phyloP scores from a whole-genome alignment of 192 early-diverging fungal genomes.

The Coemansia sp. region DNA sequence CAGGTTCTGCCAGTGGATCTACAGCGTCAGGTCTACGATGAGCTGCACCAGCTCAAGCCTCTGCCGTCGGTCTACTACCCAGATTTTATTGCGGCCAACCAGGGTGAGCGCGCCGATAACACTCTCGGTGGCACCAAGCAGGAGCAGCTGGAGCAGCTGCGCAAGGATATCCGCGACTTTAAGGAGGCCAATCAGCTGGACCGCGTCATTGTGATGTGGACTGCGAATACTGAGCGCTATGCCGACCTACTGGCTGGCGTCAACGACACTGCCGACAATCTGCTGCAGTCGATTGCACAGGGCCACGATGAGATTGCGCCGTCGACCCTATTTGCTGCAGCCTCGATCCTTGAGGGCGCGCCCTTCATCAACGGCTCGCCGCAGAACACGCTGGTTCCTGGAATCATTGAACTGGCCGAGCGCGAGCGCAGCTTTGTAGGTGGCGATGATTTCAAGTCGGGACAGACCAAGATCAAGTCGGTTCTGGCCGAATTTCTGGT shows the following conservation, averaged over 20 bases:
- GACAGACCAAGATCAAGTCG: constrained; percentile 99
- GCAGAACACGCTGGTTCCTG: constrained; percentile 99
- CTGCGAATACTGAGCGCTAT: constrained; percentile 97
- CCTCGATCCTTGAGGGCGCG: constrained; percentile 90
- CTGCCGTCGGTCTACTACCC: constrained; percentile 98
- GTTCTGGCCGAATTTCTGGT: constrained; percentile 98
- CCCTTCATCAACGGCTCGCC: constrained; percentile 99
- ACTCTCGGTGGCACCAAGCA: constrained; percentile 84
- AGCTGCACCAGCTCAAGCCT: constrained; percentile 80
- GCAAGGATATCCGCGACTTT: constrained; percentile 94
- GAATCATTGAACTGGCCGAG: constrained; percentile 86
- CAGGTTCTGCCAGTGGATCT: constrained; percentile 94
- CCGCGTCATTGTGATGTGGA: constrained; percentile 96
- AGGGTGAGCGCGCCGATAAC: constrained; percentile 95
- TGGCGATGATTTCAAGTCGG: constrained; percentile 99
- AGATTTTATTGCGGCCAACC: constrained; percentile 99
- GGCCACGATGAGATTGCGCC: constrained; percentile 93
- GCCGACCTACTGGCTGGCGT: constrained; percentile 77
- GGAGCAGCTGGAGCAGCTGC: constrained; percentile 89
- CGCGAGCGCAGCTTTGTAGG: constrained; percentile 88
- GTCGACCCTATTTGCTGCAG: constrained; percentile 94
- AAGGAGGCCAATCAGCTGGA: constrained; percentile 86
- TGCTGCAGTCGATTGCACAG: constrained; percentile 74
- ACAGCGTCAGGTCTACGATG: constrained; percentile 85
- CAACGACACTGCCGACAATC: constrained; percentile 95